Conservation (phyloP, 805 yeast genomes). For the Trichomonascus vanleenenianus region DNA sequence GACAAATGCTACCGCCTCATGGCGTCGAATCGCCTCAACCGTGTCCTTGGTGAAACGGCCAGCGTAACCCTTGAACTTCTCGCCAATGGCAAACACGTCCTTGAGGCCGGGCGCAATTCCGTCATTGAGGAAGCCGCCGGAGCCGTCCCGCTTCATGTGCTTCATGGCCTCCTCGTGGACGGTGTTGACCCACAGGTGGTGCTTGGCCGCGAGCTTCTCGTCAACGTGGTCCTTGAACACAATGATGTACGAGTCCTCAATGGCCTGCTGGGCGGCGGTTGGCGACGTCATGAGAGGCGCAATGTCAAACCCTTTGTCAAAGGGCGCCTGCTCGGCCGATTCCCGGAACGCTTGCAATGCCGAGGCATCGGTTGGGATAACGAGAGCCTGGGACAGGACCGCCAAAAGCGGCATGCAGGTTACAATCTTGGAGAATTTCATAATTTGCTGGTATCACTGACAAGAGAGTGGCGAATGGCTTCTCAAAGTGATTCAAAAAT, state of each 20-base stretch:
- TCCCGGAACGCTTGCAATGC: slow-evolving; percentile 32
- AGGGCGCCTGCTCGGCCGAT: slow-evolving; percentile 16
- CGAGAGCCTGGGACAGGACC: slow-evolving; percentile 43
- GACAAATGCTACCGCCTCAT: slow-evolving; percentile 47
- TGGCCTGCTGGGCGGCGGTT: slow-evolving; percentile 26
- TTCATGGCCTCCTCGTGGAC: slow-evolving; percentile 22
- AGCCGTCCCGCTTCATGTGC: slow-evolving; percentile 33
- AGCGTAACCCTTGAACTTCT: slow-evolving; percentile 64
- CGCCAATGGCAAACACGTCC: slow-evolving; percentile 42
- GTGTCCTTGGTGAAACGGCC: slow-evolving; percentile 76
- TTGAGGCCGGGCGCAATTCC: slow-evolving; percentile 20
- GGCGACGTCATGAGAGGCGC: slow-evolving; percentile 45
- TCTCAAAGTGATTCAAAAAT: neutral
- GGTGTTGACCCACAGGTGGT: slow-evolving; percentile 56
- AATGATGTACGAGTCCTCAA: slow-evolving; percentile 53
- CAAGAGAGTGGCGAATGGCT: neutral
- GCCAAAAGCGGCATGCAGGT: slow-evolving; percentile 24
- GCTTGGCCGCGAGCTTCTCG: slow-evolving; percentile 50
- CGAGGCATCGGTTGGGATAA: slow-evolving; percentile 49
- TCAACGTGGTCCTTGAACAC: slow-evolving; percentile 65
- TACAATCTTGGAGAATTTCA: slow-evolving; percentile 18
- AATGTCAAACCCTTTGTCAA: slow-evolving; percentile 15
- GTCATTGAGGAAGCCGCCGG: slow-evolving; percentile 20
- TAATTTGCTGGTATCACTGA: slow-evolving; percentile 7
- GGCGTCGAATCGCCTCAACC: slow-evolving; percentile 62